These are phyloP conservation scores for Colletotrichum falcatum DNA, from an alignment of 2,329 filamentous ascomycete species.

Conservation along the genomic window DNA sequence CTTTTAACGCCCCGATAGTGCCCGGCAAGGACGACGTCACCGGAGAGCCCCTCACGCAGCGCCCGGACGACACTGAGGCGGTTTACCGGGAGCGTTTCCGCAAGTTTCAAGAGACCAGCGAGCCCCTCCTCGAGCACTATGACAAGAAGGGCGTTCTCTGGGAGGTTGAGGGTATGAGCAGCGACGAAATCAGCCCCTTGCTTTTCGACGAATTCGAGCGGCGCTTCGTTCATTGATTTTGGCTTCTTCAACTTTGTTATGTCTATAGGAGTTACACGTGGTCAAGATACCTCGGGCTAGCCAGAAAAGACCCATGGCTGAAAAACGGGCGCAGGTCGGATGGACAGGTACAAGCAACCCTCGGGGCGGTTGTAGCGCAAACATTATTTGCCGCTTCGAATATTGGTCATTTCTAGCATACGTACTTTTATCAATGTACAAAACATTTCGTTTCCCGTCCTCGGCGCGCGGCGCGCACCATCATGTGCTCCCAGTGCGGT, in stretches of 20 bases:
- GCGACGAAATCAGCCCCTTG: slow-evolving; percentile 95
- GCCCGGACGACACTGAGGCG: slow-evolving; percentile 87
- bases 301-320: slow-evolving; percentile 39
- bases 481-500: not conserved
- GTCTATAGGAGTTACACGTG: slow-evolving; percentile 39
- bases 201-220: slow-evolving; percentile 85
- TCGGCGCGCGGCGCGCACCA: not conserved
- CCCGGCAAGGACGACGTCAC: slow-evolving; percentile 89
- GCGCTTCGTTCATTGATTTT: slow-evolving; percentile 66
- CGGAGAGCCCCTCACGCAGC: slow-evolving; percentile 84
- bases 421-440: slow-evolving; percentile 31
- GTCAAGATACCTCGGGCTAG: slow-evolving; percentile 39
- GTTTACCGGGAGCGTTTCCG: slow-evolving; percentile 84
- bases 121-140: slow-evolving; percentile 89
- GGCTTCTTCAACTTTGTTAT: slow-evolving; percentile 16
- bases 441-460: not conserved
- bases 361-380: slow-evolving; percentile 15
- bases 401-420: slow-evolving; percentile 14
- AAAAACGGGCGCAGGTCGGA: slow-evolving; percentile 37
- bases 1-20: slow-evolving; percentile 87
- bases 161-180: slow-evolving; percentile 88
- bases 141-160: slow-evolving; percentile 84
- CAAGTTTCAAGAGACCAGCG: slow-evolving; percentile 89
- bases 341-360: slow-evolving; percentile 12
- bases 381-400: slow-evolving; percentile 15